Evolutionary conservation across 202 grass and related monocot genomes (phyloP), one percentile per base, ranked within the genome.

Genomic region (Dendrocalamus latiflorus): DNA sequence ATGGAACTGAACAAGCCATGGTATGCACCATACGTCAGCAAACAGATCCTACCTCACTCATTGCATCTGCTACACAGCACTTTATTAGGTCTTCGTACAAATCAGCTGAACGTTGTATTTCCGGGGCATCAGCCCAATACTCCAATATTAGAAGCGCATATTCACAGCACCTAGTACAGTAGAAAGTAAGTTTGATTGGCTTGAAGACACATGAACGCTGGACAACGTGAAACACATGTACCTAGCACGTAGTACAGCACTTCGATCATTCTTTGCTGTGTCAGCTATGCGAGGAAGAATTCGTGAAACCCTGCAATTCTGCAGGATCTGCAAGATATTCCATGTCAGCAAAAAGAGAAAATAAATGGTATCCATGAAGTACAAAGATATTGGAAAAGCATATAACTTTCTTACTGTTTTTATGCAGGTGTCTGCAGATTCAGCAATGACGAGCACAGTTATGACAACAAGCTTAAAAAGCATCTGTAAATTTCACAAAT

Each of bases 401-500:
- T 22, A 56, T 60, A 71, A 43, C 38, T 50, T 73, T 69, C 94
- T 89, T 89, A 98, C 95, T 67, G 95, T 98, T 93, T 98, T 98
- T 77, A 98, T 94, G 59, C 95, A 98, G 56, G 93, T 93, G 74
- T 98, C 95, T 30, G 95, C 82, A 69, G 95, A 98, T 86, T 98
- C 95, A 48, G 95, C 95, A 59, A 98, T 98, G 64, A 98, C 92
- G 74, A 94, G 92, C 51, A 98, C 95, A 54, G 95, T 98, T 86
- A 98, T 98, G 42, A 97, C 94, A 86, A 97, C 94, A 79, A 94
- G 92, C 94, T 97, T 97, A 80, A 98, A 94, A 78, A 98, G 92
- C 79, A 94, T 76, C 95, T 98, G 89, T 70, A 68, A 77, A 34
- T 58, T 22, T 72, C 60, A 78, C 26, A 80, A 25, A 71, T 64